Evolutionary conservation across 495 filamentous ascomycete species (phyloP), one percentile per base, ranked within the genome.

Genomic region (Xylaria palmicola): DNA sequence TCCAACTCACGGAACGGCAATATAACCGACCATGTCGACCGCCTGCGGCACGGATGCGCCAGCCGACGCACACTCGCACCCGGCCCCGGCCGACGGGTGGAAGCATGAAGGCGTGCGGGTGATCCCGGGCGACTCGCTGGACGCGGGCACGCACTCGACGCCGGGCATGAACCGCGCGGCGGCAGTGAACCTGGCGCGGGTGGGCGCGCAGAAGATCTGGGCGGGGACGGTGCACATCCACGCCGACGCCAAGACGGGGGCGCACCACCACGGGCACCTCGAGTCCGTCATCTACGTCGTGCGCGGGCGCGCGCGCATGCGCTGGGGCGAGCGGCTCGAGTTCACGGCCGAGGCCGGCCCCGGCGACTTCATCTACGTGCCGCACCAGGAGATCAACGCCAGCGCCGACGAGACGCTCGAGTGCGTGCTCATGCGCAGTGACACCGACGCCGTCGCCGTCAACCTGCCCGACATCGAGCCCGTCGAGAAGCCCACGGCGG

Each of bases 331-430:
- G 63, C 67, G 65, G 58, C 53, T 76, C 39, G 70, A 74, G 63
- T 76, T 76, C 55, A 68, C 66, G 17, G 72, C 72, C 7, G 74
- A 76, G 60, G 72, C 74, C 6, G 74, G 74, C 17, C 72, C 71
- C n/a, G 74, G 74, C 0, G 74, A 76, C 58, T 76, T 76, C 64
- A 76, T 76, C 44, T 76, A 66, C 47, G 73, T 72, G 48, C 69
- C 70, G 34, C 72, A 76, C 65, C 72, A 76, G 62, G 74, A 76
- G 65, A 76, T 76, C 65, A 76, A 75, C 57, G 74, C 74, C 17
- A 52, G 55, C 19, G 61, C 63, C 20, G 64, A 74, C 47, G 71
- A 75, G 66, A 66, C 56, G 57, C 62, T 76, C 40, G 71, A 73
- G 56, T 76, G 72, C 59, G 74, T 76, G 27, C 63, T 75, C 49